Evolutionary conservation across 2,329 filamentous ascomycete species (phyloP), one percentile per base, ranked within the genome.

Genomic region (Eutypa lata): DNA sequence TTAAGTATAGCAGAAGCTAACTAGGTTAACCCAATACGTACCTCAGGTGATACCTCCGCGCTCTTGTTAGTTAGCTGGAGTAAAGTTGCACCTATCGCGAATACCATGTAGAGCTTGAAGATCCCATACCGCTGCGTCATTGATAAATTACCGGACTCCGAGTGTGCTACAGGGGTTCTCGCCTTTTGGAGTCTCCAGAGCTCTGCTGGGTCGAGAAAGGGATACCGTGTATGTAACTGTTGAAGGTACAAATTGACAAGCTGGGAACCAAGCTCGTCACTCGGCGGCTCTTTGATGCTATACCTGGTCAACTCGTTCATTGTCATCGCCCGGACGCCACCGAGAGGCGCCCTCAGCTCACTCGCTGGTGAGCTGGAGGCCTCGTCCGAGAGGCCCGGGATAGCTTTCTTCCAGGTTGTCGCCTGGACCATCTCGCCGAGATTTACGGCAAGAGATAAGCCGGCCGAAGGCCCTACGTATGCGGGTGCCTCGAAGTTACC

Each of bases 401-500:
- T 63, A 2, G 76, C 73, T 55, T 80, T 79, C 47, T 78, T 78
- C 77, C 77, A 80, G 1, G 79, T 76, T 18, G 76, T 79, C 0
- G 76, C 75, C 57, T 80, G 77, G 8, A 80, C 76, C 75, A 81
- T 80, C 48, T 78, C 75, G 21, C 77, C 76, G 7, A 81, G 66
- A 55, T 79, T 76, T 8, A 75, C 68, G 5, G 77, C 77, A 44
- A 80, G 59, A 14, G 75, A 73, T 31, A 79, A 68, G 8, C 77
- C 77, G 11, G 76, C 78, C 19, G 76, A 78, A 8, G 75, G 73
- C 22, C 76, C 76, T 22, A 79, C 72, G 57, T 80, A 79, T 22
- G 76, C 74, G 16, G 74, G 73, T 7, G 76, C 74, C 53, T 77
- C 76, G 6, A 64, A 61, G 46, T 66, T 66, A 8, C 73, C 77